Conservation (phyloP, 768 basidiomycete species). For the Calocera viscosa region DNA sequence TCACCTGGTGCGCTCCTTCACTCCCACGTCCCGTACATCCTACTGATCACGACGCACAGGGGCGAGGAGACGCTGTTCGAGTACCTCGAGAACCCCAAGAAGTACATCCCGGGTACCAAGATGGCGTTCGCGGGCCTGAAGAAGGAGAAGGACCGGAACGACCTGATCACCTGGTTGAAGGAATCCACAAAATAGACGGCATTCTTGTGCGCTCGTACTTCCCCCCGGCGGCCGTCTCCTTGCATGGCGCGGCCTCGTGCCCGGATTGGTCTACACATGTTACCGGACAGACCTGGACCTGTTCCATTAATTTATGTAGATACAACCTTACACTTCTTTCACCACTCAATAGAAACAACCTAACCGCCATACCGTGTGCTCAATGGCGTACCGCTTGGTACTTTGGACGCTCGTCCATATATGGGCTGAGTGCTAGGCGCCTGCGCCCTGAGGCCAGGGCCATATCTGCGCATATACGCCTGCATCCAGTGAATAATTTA, state of each 20-base stretch:
- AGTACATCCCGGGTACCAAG: slow-evolving; percentile 95
- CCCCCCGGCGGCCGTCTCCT: neutral
- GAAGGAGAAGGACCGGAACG: slow-evolving; percentile 95
- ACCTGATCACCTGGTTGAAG: slow-evolving; percentile 79
- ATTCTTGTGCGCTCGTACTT: neutral
- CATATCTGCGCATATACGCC: too few relatives aligned
- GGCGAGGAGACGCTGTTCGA: slow-evolving; percentile 82
- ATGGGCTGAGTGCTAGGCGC: too few relatives aligned
- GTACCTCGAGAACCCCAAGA: slow-evolving; percentile 94
- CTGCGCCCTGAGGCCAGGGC: too few relatives aligned
- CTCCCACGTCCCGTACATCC: neutral
- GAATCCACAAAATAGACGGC: slow-evolving; percentile 28
- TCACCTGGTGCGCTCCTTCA: slow-evolving; percentile 45
- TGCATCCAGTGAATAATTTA: neutral
- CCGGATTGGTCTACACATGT: neutral
- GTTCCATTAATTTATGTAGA: neutral
- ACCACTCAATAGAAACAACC: neutral
- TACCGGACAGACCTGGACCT: neutral
- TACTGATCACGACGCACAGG: slow-evolving; percentile 14
- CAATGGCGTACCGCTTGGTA: too few relatives aligned
- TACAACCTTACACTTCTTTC: neutral
- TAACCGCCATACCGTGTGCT: neutral
- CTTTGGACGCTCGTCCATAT: too few relatives aligned
- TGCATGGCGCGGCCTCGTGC: too few relatives aligned
- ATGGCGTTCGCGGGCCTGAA: slow-evolving; percentile 98